Evolutionary conservation across 768 basidiomycete species (phyloP), one percentile per base, ranked within the genome.

Genomic region (Leccinum rimulosum): DNA sequence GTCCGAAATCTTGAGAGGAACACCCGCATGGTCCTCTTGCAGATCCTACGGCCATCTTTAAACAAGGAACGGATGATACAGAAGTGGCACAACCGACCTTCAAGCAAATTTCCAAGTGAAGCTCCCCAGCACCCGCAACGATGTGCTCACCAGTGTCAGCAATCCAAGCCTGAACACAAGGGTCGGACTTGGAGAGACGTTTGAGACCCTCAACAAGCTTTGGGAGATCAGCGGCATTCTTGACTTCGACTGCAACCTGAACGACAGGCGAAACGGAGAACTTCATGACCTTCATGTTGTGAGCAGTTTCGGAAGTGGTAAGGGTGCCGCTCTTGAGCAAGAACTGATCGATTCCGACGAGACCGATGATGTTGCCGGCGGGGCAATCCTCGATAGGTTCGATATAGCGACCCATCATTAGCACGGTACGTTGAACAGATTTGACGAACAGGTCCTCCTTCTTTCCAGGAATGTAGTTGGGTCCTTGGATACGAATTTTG

Each of bases 271-370:
- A 98, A 57, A 99, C 97, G 75, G 95, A 98, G 86, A 98, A 98
- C 80, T 91, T 93, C 97, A 99, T 99, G 77, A 99, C 95, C 81
- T 82, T 93, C 95, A 99, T 97, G 84, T 99, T 99, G 84, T 99
- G 97, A 54, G 97, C 97, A 55, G 95, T 97, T 80, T 98, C 97
- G 52, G 94, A 94, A 61, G 92, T 87, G 61, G 97, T 99, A 72
- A 99, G 86, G 62, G 97, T 99, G 75, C 97, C 97, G 66, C 87
- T 94, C 87, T 99, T 99, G 75, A 99, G 89, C 80, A 99, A 79
- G 93, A 98, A 99, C 80, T 99, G 97, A 79, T 99, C 97, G 69
- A 99, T 91, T 82, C 97, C 97, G 79, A 98, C 96, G 72, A 99
- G 91, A 84, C 97, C 97, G 67, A 93, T 78, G 69, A 99, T 98